A percentile compares a stretch with the other conserved stretches of the same genome.
phyloP scores from a whole-genome alignment of 805 yeast species.

The Pichia ethanolica region DNA sequence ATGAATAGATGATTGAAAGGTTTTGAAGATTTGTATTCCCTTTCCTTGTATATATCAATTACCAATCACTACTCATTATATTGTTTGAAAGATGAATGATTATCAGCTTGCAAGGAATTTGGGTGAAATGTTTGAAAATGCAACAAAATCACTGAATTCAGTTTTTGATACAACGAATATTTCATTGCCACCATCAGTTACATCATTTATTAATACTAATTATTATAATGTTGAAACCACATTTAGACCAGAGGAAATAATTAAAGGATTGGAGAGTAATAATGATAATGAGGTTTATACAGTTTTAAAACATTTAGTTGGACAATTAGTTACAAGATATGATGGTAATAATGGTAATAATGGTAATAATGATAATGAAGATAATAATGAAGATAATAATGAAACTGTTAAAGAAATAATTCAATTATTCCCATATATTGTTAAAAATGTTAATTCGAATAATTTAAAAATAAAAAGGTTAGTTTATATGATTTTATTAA shows the following conservation, averaged over 20 bases:
- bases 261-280: conserved; percentile 58
- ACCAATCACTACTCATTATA: too few relatives aligned
- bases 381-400: background rate
- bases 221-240: conserved; percentile 16
- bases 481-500: conserved; percentile 65
- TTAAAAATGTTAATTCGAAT: conserved; percentile 73
- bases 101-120: conserved; percentile 14
- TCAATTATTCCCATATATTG: conserved; percentile 72
- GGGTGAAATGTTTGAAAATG: conserved; percentile 16
- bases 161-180: conserved; percentile 12
- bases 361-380: background rate
- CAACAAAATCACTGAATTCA: conserved; percentile 9
- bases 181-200: conserved; percentile 15
- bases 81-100: conserved; percentile 11
- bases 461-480: conserved; percentile 61
- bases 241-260: conserved; percentile 57
- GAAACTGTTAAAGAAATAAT: conserved; percentile 32
- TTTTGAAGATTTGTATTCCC: too few relatives aligned
- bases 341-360: background rate
- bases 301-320: conserved; percentile 52
- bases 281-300: conserved; percentile 54
- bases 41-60: too few relatives aligned
- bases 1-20: too few relatives aligned
- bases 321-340: conserved; percentile 30
- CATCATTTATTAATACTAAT: conserved; percentile 19